Conservation (phyloP, 805 yeast genomes). For the Zygosaccharomyces lentus region DNA sequence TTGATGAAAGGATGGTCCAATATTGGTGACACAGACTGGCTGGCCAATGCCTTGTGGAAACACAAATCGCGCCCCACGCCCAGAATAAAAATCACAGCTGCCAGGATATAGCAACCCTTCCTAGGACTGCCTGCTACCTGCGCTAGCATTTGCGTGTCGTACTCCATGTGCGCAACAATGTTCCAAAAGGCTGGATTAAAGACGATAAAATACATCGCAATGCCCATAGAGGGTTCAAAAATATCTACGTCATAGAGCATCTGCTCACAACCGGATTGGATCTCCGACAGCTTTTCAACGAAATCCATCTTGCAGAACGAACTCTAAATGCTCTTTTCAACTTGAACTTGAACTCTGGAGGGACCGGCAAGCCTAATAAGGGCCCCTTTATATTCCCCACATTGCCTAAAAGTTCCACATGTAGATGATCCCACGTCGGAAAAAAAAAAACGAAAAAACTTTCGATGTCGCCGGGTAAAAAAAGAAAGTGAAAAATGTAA, state of each 20-base stretch:
- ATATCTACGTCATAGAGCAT: slow-evolving; percentile 19
- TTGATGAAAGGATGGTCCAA: slow-evolving; percentile 40
- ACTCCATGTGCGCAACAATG: slow-evolving; percentile 81
- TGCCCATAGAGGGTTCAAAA: slow-evolving; percentile 26
- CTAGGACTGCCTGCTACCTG: slow-evolving; percentile 64
- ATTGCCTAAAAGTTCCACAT: slow-evolving; percentile 1
- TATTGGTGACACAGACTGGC: slow-evolving; percentile 66
- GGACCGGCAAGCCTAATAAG: not conserved
- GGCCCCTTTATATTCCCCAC: not conserved
- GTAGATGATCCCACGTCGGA: not conserved
- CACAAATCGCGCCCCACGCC: slow-evolving; percentile 80
- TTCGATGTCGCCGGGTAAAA: slow-evolving; percentile 2
- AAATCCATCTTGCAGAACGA: not conserved
- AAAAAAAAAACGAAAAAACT: not conserved
- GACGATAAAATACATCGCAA: slow-evolving; percentile 62
- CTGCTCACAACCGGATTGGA: slow-evolving; percentile 12
- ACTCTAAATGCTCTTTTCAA: not conserved
- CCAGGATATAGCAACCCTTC: slow-evolving; percentile 80
- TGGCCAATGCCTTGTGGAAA: slow-evolving; percentile 62
- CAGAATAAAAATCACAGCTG: slow-evolving; percentile 74
- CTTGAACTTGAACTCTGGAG: not conserved
- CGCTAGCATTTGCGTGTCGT: slow-evolving; percentile 70
- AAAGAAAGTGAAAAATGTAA: not conserved
- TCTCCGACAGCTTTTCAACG: slow-evolving; percentile 3
- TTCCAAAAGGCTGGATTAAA: slow-evolving; percentile 98